Base-by-base conservation (phyloP, 139 green algal species). In the Chlamydomonas incerta region DNA sequence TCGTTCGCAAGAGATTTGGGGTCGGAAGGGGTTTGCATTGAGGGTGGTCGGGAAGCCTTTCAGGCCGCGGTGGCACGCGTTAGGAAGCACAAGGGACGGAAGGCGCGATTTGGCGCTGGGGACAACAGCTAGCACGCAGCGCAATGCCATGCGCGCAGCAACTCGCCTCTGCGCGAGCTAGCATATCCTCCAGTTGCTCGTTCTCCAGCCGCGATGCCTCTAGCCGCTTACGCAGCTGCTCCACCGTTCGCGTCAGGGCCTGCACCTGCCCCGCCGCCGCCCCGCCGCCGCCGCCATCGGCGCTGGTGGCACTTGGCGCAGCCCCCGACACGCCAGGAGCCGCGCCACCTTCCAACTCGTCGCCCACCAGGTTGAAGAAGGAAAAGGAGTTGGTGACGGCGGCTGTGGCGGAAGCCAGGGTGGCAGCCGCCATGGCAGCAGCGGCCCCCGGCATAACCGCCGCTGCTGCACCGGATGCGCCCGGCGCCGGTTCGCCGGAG, bases 101-200 rank as follows among this genome's bases (percentile, higher is more conserved):
- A n/a, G n/a, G n/a, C n/a, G n/a, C n/a, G n/a, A n/a, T n/a, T n/a
- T n/a, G n/a, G n/a, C n/a, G n/a, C n/a, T n/a, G n/a, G n/a, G n/a
- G n/a, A n/a, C n/a, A n/a, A n/a, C n/a, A n/a, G n/a, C 74, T 8
- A 55, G 31, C 24, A 50, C 41, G 41, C 8, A 50, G 10, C 3
- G 20, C 10, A 63, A 63, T 29, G 21, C 21, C 23, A 63, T 82
- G 85, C 33, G 81, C 18, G 17, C 24, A 18, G 18, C 24, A 18
- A 2, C 31, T 41, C 8, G 37, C 65, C 65, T 97, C 94, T 31
- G 93, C 91, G 1, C 80, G 41, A 8, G 83, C 75, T 75, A 97
- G 87, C 87, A 97, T 85, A 33, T 97, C 94, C 85, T 97, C 95
- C 26, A 97, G 88, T 87, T 97, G 93, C 88, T 90, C 65, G 68